Evolutionary conservation across 768 basidiomycete genomes (phyloP).

Genomic region (Phanerodontia chrysosporium): DNA sequence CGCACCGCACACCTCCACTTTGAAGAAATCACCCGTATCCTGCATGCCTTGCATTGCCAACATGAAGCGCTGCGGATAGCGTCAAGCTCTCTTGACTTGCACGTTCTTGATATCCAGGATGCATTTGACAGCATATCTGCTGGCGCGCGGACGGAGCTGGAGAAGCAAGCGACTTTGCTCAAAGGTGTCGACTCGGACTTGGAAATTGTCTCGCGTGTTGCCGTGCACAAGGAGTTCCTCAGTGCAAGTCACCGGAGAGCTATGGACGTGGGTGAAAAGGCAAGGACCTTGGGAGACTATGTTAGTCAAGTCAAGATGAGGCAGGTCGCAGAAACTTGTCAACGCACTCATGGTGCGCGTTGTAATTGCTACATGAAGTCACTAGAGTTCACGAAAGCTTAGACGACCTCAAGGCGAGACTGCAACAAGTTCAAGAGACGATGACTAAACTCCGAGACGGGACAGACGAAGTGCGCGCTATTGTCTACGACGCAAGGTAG

Average conservation of each 20-base stretch:
- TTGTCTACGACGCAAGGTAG: slow-evolving; percentile 45
- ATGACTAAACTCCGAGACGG: slow-evolving; percentile 54
- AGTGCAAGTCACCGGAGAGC: slow-evolving; percentile 61
- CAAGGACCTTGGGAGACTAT: slow-evolving; percentile 74
- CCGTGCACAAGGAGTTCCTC: slow-evolving; percentile 73
- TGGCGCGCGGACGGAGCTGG: slow-evolving; percentile 59
- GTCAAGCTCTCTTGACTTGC: slow-evolving; percentile 64
- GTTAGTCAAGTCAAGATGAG: slow-evolving; percentile 77
- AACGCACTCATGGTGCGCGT: slow-evolving; percentile 58
- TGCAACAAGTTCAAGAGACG: slow-evolving; percentile 48
- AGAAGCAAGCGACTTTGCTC: slow-evolving; percentile 61
- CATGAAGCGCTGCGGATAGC: slow-evolving; percentile 70
- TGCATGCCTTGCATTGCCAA: slow-evolving; percentile 57
- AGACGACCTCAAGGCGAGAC: slow-evolving; percentile 60
- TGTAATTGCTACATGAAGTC: neutral
- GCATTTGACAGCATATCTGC: slow-evolving; percentile 60
- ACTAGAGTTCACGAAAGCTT: slow-evolving; percentile 3
- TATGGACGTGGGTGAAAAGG: slow-evolving; percentile 66
- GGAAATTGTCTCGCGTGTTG: slow-evolving; percentile 61
- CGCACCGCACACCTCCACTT: slow-evolving; percentile 61
- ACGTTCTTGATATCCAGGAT: slow-evolving; percentile 63
- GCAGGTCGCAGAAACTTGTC: slow-evolving; percentile 71
- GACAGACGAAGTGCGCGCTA: slow-evolving; percentile 52
- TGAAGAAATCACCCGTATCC: slow-evolving; percentile 51
- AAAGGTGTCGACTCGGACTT: slow-evolving; percentile 66